phyloP scores from a whole-genome alignment of 2,329 filamentous ascomycete species.

The Apiospora aurea region DNA sequence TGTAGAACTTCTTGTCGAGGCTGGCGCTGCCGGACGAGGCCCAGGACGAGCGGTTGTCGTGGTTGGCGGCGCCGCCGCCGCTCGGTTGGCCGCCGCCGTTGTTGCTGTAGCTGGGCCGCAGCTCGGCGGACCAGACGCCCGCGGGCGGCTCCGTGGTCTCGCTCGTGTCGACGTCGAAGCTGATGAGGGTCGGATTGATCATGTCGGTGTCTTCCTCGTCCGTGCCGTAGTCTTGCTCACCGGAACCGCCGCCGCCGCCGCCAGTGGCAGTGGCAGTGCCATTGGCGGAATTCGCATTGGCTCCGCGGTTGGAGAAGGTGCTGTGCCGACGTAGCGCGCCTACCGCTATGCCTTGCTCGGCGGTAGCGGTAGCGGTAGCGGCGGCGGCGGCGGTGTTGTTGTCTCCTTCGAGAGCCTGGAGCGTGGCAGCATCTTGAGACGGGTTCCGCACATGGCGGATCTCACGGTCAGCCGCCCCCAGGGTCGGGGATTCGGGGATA shows the following conservation, averaged over 20 bases:
- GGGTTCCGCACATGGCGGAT: constrained; percentile 36
- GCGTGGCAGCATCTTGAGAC: constrained; percentile 34
- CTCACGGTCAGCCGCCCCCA: constrained; percentile 41
- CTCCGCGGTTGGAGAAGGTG: constrained; percentile 47
- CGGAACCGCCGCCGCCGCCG: constrained; percentile 15
- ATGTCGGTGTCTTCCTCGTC: constrained; percentile 65
- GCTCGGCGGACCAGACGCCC: constrained; percentile 65
- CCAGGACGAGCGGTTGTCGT: constrained; percentile 1
- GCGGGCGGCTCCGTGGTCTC: constrained; percentile 58
- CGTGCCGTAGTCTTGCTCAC: constrained; percentile 57
- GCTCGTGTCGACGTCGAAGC: constrained; percentile 66
- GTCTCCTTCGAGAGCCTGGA: constrained; percentile 42
- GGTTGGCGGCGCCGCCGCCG: constrained; percentile 42
- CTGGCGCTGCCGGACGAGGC: not conserved
- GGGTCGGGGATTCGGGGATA: constrained; percentile 39
- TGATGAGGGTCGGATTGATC: constrained; percentile 64
- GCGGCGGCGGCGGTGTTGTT: constrained; percentile 19
- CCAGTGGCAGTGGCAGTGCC: constrained; percentile 45
- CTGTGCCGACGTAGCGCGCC: constrained; percentile 52
- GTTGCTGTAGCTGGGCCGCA: constrained; percentile 56
- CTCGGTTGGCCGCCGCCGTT: constrained; percentile 35
- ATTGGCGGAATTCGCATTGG: constrained; percentile 57
- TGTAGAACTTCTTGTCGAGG: constrained; percentile 39
- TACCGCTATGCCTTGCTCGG: constrained; percentile 36
- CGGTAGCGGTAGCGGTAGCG: constrained; percentile 26